Evolutionary conservation across 768 basidiomycete genomes (phyloP).

Genomic region (Lactifluus hygrophoroides): DNA sequence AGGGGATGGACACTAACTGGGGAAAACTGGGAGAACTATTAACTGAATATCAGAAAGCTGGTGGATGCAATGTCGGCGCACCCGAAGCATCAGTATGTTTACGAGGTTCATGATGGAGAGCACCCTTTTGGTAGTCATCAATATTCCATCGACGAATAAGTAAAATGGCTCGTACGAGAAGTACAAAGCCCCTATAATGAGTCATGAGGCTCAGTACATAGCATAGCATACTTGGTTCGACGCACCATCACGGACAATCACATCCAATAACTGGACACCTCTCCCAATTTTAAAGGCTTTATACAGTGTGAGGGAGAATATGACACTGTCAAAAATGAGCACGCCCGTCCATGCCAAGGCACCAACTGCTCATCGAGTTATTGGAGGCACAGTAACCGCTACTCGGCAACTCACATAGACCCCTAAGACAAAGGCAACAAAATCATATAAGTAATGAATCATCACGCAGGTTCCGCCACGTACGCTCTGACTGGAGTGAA

Average conservation of each 20-base stretch:
- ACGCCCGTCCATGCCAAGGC: conserved; percentile 6
- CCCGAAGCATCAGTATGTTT: conserved; percentile 8
- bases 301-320: conserved; percentile 10
- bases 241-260: conserved; percentile 15
- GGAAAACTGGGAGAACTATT: conserved; percentile 6
- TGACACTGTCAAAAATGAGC: not conserved
- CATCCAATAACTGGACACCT: not conserved
- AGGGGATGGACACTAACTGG: conserved; percentile 4
- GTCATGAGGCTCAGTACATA: not conserved
- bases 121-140: not conserved
- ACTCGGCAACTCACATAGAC: not conserved
- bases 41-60: not conserved
- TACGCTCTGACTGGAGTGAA: not conserved
- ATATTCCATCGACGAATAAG: not conserved
- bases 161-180: conserved; percentile 1
- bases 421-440: not conserved
- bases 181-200: conserved; percentile 4
- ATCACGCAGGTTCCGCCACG: not conserved
- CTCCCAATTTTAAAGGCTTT: conserved; percentile 5
- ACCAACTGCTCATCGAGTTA: not conserved
- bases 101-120: conserved; percentile 5
- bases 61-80: not conserved
- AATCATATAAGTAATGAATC: not conserved
- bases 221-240: not conserved
- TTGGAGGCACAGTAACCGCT: too few relatives aligned